phyloP scores from a whole-genome alignment of 2,329 filamentous ascomycete genomes.

The Talaromyces sp. region DNA sequence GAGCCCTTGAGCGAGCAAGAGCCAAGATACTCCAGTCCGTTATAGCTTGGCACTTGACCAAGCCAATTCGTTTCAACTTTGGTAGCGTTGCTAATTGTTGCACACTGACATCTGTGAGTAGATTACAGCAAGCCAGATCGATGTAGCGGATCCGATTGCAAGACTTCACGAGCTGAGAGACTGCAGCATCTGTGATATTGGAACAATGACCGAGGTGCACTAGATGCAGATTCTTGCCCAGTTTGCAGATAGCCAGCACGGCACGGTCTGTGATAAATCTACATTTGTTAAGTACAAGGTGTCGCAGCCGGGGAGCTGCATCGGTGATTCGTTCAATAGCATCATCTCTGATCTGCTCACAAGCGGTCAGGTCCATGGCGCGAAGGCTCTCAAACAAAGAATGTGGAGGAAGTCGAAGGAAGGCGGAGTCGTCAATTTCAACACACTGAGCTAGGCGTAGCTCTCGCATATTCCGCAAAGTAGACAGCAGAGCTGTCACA shows the following conservation, averaged over 20 bases:
- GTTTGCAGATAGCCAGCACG: conserved; percentile 78
- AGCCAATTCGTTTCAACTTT: conserved; percentile 87
- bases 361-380: conserved; percentile 91
- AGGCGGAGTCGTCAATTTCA: conserved; percentile 81
- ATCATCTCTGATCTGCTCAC: conserved; percentile 75
- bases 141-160: conserved; percentile 98
- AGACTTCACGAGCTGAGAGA: conserved; percentile 74
- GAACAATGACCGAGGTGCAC: conserved; percentile 92
- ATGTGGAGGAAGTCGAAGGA: conserved; percentile 68
- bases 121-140: conserved; percentile 89
- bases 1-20: conserved; percentile 63
- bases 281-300: conserved; percentile 92
- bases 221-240: conserved; percentile 96
- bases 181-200: conserved; percentile 84
- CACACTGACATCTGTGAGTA: conserved; percentile 84
- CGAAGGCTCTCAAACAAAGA: conserved; percentile 79
- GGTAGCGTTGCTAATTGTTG: conserved; percentile 79
- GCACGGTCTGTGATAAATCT: conserved; percentile 85
- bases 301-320: conserved; percentile 81
- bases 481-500: conserved; percentile 73
- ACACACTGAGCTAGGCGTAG: conserved; percentile 82
- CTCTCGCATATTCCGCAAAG: conserved; percentile 81
- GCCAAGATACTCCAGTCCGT: conserved; percentile 86
- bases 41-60: conserved; percentile 90
- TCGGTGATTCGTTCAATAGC: conserved; percentile 85